Evolutionary conservation across 306 rosid genomes (phyloP), one percentile per base, ranked within the genome.

Genomic region (Corylus americana): DNA sequence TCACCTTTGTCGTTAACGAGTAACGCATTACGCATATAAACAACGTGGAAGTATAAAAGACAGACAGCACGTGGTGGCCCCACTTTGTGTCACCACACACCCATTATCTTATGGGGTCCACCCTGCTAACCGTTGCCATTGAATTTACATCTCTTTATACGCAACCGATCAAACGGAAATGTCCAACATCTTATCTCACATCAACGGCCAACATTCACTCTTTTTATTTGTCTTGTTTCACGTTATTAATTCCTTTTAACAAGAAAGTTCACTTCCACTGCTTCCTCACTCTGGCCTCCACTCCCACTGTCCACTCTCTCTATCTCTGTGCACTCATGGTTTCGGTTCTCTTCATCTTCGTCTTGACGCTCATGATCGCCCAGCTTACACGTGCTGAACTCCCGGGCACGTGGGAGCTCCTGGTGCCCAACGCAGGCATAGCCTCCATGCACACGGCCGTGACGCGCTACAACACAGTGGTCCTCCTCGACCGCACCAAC

Each of bases 371-470:
- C 18, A 3, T 31, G 11, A 3, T 58, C 25, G 22, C 61, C 12
- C 61, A 3, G 14, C 9, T 10, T 10, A 29, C 94, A 11, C 85
- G 71, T 76, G 94, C 92, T 8, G 84, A 86, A 0, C 96, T 94
- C 76, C 98, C 98, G 4, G 98, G 98, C 86, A 83, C 92, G 77
- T 94, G 98, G 98, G 93, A 94, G 57, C 86, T 87, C 2, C 85
- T 94, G 1, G 78, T 88, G 0, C 35, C 86, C 45, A 80, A 92
- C 77, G 97, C 98, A 10, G 98, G 98, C 78, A 71, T 94, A 50
- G 80, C 98, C 67, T 94, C 98, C 71, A 94, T 94, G 97, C 98
- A 94, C 88, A 92, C 98, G 4, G 93, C 91, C 55, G 97, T 94
- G 66, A 94, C 98, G 4, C 96, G 91, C 74, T 91, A 88, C 90